A percentile compares a stretch with the other conserved stretches of the same genome.
phyloP scores from a whole-genome alignment of 2,329 filamentous ascomycete genomes.

The Ploettnerulaceae sp. region DNA sequence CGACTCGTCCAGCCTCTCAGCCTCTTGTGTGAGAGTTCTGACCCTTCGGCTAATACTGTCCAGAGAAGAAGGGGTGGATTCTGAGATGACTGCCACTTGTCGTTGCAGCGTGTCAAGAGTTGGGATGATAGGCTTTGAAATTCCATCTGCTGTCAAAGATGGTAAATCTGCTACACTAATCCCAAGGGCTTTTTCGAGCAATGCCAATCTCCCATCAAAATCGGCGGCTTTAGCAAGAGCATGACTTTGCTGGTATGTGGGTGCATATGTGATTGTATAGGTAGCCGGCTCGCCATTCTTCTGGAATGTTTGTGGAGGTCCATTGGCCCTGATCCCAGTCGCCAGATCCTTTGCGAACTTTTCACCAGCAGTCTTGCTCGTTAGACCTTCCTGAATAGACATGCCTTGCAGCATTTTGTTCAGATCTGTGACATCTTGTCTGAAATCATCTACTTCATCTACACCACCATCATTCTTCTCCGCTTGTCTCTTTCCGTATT shows the following conservation, averaged over 20 bases:
- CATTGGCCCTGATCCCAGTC: constrained; percentile 29
- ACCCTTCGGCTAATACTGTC: constrained; percentile 68
- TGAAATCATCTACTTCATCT: constrained; percentile 38
- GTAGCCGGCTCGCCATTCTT: constrained; percentile 39
- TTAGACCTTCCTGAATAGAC: constrained; percentile 32
- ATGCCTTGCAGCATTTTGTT: constrained; percentile 69
- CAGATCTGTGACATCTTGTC: constrained; percentile 60
- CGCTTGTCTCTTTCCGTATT: constrained; percentile 52
- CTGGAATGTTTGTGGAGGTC: constrained; percentile 23
- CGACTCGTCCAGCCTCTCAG: constrained; percentile 64
- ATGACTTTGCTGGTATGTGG: constrained; percentile 61
- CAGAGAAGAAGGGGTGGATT: constrained; percentile 66
- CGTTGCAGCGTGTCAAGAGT: constrained; percentile 76
- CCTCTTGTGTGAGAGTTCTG: constrained; percentile 65
- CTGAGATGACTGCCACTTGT: constrained; percentile 70
- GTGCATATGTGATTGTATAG: constrained; percentile 62
- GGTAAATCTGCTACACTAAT: constrained; percentile 65
- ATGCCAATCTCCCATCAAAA: constrained; percentile 75
- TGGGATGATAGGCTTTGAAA: constrained; percentile 69
- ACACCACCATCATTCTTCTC: constrained; percentile 40
- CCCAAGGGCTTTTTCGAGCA: constrained; percentile 77
- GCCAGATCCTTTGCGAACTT: constrained; percentile 32
- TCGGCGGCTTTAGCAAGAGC: constrained; percentile 76
- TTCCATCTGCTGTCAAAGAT: constrained; percentile 51
- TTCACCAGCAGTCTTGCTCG: constrained; percentile 16